Percentiles rank a stretch among this genome's conserved stretches.
phyloP scores from a whole-genome alignment of 805 yeast genomes.

The Myxozyma sirexii region DNA sequence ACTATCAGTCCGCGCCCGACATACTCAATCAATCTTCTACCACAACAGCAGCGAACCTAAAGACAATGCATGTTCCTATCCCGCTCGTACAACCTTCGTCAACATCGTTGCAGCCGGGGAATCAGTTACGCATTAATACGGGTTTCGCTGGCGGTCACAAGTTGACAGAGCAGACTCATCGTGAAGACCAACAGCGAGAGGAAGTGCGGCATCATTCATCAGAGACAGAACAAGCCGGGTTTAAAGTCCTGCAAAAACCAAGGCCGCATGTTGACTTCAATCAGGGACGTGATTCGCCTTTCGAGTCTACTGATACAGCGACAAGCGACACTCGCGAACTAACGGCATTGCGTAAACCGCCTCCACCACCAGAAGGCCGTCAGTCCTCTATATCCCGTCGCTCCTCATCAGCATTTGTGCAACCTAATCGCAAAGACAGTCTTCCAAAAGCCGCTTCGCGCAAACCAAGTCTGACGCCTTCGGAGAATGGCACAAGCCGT shows the following conservation, averaged over 20 bases:
- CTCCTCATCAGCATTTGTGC: constrained; percentile 4
- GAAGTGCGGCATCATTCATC: constrained; percentile 1
- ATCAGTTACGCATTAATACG: constrained; percentile 16
- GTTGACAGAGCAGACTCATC: constrained; percentile 7
- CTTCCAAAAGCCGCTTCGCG: neutral
- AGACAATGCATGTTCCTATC: neutral
- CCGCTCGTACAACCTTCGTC: neutral
- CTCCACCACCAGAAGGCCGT: constrained; percentile 26
- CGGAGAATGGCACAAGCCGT: neutral
- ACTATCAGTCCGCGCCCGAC: constrained; percentile 14
- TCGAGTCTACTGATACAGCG: constrained; percentile 1
- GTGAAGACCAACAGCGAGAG: constrained; percentile 3
- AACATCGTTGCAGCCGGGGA: neutral
- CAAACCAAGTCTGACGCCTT: neutral
- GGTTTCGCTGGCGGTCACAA: constrained; percentile 29
- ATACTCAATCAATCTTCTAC: constrained; percentile 4
- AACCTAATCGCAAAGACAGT: constrained; percentile 6
- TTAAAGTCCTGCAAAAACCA: constrained; percentile 27
- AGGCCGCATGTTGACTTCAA: constrained; percentile 27
- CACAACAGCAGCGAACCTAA: neutral
- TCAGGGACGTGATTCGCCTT: constrained; percentile 27
- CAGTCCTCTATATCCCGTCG: constrained; percentile 3
- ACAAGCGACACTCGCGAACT: constrained; percentile 2
- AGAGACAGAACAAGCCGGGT: constrained; percentile 2
- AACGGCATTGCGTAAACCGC: constrained; percentile 27